Base-by-base conservation (phyloP, 345 rosid genomes). In the Melastoma malabathricum region DNA sequence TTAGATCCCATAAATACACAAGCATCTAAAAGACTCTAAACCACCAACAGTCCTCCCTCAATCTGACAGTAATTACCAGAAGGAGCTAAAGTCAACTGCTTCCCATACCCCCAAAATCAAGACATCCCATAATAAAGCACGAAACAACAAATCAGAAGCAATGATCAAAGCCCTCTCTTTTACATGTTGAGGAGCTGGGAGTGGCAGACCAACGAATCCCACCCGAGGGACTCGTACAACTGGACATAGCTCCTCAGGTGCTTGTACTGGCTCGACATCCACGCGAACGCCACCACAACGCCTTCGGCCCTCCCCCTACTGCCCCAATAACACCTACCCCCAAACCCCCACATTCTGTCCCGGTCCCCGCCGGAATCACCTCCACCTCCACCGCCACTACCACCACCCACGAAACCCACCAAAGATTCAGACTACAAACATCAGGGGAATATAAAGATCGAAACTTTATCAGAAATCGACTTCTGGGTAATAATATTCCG, bases 181-280 rank as follows among this genome's bases (percentile, higher is more conserved):
- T 34, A 86, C 98, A 74, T 66, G 65, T 84, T 86, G 73, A 86
- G 82, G 47, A 84, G 76, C 52, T 82, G 85, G 44, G 96, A 80
- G 64, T 90, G 98, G 49, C 93, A 90, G 60, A 86, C 78, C 27
- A 84, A 76, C 5, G 95, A 86, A 72, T 71, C 68, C 84, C 87
- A 86, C 1, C 73, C 76, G 62, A 80, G 61, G 43, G 93, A 86
- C 20, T 79, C 66, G 52, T 82, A 86, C 27, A 90, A 86, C 67
- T 77, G 59, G 20, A 78, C 70, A 56, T 75, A 84, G 66, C 54
- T 81, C 58, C 75, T 75, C 58, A 84, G 72, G 62, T 82, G 84
- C 51, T 65, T 77, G 65, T 82, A 89, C 62, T 82, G 77, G 52
- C 87, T 84, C 6, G 87, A 84, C 85, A 82, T 78, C 98, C 96